Evolutionary conservation across 176 grass and related monocot genomes (phyloP).

Genomic region (Aechmea fasciata): DNA sequence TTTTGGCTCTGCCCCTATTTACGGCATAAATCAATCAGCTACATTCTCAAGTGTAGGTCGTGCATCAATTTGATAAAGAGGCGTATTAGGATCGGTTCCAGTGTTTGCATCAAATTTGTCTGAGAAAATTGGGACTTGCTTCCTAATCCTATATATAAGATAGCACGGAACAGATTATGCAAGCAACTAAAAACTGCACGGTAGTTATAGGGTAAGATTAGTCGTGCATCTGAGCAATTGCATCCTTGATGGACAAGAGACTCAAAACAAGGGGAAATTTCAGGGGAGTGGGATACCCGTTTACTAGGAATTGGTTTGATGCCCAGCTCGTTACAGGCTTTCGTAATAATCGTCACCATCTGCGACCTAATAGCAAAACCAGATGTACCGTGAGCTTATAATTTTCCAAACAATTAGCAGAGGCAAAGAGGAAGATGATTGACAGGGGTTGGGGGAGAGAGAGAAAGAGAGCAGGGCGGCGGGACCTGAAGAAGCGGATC

Average conservation of each 20-base stretch:
- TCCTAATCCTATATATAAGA: too few species aligned
- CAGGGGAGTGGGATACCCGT: slow-evolving; percentile 27
- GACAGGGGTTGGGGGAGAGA: background rate
- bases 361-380: slow-evolving; percentile 33
- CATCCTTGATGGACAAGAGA: background rate
- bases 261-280: slow-evolving; percentile 10
- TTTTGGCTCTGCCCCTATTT: too few species aligned
- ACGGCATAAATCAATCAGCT: too few species aligned
- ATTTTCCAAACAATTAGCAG: background rate
- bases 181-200: too few species aligned
- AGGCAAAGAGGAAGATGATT: background rate
- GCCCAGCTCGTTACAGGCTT: slow-evolving; percentile 78
- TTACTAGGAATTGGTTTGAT: slow-evolving; percentile 85
- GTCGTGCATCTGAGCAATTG: background rate
- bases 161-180: too few species aligned
- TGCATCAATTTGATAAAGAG: too few species aligned
- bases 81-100: too few species aligned
- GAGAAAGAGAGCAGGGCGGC: background rate
- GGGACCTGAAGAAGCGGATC: slow-evolving; percentile 80
- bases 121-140: too few species aligned
- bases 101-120: too few species aligned
- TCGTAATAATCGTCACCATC: slow-evolving; percentile 90
- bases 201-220: background rate
- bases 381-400: background rate
- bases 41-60: too few species aligned